Base-by-base conservation (phyloP, 106 monocot species). In the Platanthera guangdongensis region DNA sequence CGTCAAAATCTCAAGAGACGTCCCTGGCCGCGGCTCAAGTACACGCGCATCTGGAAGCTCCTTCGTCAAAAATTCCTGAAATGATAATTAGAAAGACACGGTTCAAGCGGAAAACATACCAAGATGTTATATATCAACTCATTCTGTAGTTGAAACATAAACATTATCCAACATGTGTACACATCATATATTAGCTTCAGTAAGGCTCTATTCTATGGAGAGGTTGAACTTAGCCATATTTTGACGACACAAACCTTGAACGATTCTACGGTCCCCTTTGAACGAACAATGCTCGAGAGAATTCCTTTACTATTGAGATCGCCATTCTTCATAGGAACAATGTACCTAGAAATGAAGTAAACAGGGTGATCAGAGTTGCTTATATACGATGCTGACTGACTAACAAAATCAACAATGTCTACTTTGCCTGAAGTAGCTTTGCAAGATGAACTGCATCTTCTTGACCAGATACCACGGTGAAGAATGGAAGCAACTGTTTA, bases 391-490 rank as follows among this genome's bases (percentile, higher is more conserved):
- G 48, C 13, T 52, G 19, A 59, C 12, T 57, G 55, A 21, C 47
- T 46, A 55, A 2, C 25, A 72, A 71, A 71, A 7, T 16, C 18
- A 57, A 50, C 11, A 22, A 19, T 13, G 12, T 62, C 53, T 95
- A 95, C 96, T 91, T 97, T 65, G 96, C 86, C 72, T 88, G 77
- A 13, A 91, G 84, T 78, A 91, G 51, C 67, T 88, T 97, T 72
- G 93, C 91, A 49, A 97, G 87, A 68, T 82, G 74, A 67, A 97
- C 91, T 51, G 96, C 96, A 80, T 97, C 96, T 78, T 97, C 96
- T 79, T 94, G 96, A 50, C 93, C 96, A 19, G 93, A 90, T 50
- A 95, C 95, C 76, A 95, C 82, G 69, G 91, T 91, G 78, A 91
- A 91, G 25, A 71, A 84, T 77, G 91, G 91, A 51, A 96, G 83